These are phyloP conservation scores for Zalerion maritima DNA, from an alignment of 495 filamentous ascomycete species.

Conservation along the genomic window DNA sequence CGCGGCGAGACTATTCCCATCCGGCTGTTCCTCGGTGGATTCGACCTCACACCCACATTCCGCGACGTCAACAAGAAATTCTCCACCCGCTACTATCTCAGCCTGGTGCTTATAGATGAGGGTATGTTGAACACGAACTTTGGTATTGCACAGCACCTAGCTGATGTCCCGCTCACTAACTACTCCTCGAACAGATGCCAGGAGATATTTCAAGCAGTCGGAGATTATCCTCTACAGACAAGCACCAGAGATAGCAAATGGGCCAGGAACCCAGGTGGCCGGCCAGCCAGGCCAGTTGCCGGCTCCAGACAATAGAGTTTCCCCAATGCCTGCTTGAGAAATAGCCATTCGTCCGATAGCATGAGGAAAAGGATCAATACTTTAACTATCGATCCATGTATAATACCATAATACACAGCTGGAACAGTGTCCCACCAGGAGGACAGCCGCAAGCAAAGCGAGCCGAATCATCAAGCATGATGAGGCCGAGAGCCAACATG, in stretches of 20 bases:
- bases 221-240: constrained; percentile 97
- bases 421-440: too few relatives aligned
- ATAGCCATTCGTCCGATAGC: too few relatives aligned
- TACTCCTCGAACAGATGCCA: constrained; percentile 49
- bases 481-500: too few relatives aligned
- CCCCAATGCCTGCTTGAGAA: too few relatives aligned
- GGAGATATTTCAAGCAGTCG: constrained; percentile 98
- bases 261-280: constrained; percentile 14
- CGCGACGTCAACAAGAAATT: constrained; percentile 99
- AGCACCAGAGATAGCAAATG: constrained; percentile 50
- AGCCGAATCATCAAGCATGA: too few relatives aligned
- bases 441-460: too few relatives aligned
- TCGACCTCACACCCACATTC: constrained; percentile 96
- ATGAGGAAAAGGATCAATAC: too few relatives aligned
- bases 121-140: constrained; percentile 38
- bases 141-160: too few relatives aligned
- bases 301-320: too few relatives aligned
- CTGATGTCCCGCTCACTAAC: constrained; percentile 2
- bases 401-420: constrained; percentile 1
- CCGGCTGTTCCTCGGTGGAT: constrained; percentile 90
- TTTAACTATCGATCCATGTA: too few relatives aligned
- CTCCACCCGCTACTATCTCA: constrained; percentile 94
- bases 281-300: too few relatives aligned
- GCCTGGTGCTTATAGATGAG: constrained; percentile 92
- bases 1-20: constrained; percentile 98